Evolutionary conservation across 164 flowering plant genomes (phyloP), one percentile per base, ranked within the genome.

Genomic region (Aristolochia californica): DNA sequence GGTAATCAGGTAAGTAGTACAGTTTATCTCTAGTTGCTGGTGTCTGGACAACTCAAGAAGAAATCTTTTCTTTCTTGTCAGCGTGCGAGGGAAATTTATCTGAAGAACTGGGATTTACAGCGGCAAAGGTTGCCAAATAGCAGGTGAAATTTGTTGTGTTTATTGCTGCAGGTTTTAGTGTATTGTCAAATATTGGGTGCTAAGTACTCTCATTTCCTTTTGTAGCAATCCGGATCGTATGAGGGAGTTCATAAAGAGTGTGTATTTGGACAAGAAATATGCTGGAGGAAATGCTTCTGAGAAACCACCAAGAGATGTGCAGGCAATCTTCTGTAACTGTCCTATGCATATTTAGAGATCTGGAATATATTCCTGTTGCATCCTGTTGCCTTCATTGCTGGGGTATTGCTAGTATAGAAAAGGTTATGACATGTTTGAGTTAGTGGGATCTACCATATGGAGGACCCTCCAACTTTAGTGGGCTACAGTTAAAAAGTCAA

Each of bases 51-150:
- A 14, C 34, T 59, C 47, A 59, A 71, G 49, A 61, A 30, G 13
- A 48, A 57, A 58, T 44, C n/a, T 22, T 68, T 66, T 49, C 28
- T 43, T 58, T 15, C 45, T 62, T 72, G 70, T 57, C 83, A 93
- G 98, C 85, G 98, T 55, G 97, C 98, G 27, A 77, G 90, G 70
- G 98, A 93, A 56, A 75, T 75, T 22, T 85, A 71, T 72, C 66
- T 93, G 75, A 85, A 75, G 67, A 77, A 78, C 62, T 93, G 97
- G 98, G 98, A 91, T 67, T 45, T 66, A 15, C 86, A 83, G 30
- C 68, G 75, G 59, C 85, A 78, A 65, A 77, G 88, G 70, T 79
- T 89, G 50, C 96, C 96, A 24, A 76, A 77, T 67, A 82, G 75
- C 80, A 87, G 95, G 98, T 91, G 48, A 57, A 54, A 45, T 53